Evolutionary conservation across 495 filamentous ascomycete species (phyloP).

Genomic region (Amniculicola lignicola): DNA sequence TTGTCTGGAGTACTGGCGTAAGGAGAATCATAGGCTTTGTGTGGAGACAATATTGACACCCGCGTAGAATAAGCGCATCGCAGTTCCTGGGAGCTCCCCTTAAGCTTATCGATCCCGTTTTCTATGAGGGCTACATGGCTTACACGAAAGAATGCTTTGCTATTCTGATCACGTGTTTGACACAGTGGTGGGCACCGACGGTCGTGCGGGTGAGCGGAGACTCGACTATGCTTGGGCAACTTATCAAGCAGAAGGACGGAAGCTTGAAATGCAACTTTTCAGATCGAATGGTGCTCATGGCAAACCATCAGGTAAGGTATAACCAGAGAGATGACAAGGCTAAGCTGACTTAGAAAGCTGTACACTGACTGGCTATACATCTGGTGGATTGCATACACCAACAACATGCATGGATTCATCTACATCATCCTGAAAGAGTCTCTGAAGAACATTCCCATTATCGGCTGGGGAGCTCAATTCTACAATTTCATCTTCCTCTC

Average conservation of each 20-base stretch:
- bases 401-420: slow-evolving; percentile 45
- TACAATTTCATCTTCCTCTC: slow-evolving; percentile 47
- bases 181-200: slow-evolving; percentile 45
- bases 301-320: slow-evolving; percentile 41
- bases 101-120: slow-evolving; percentile 42
- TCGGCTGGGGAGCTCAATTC: slow-evolving; percentile 44
- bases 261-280: slow-evolving; percentile 43
- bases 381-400: slow-evolving; percentile 48
- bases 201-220: slow-evolving; percentile 44
- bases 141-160: slow-evolving; percentile 47
- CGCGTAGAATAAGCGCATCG: slow-evolving; percentile 40
- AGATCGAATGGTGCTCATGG: slow-evolving; percentile 44
- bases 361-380: slow-evolving; percentile 48
- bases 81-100: slow-evolving; percentile 45
- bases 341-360: slow-evolving; percentile 20
- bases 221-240: slow-evolving; percentile 42
- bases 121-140: slow-evolving; percentile 46
- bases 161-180: slow-evolving; percentile 44
- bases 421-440: slow-evolving; percentile 47
- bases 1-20: slow-evolving; percentile 42
- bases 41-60: neutral
- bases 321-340: neutral
- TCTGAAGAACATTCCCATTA: slow-evolving; percentile 42
- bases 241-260: slow-evolving; percentile 41
- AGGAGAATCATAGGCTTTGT: neutral